A percentile compares a stretch with the other conserved stretches of the same genome.
Evolutionary conservation across 2,329 filamentous ascomycete genomes (phyloP).

Genomic region (Fusarium avenaceum): DNA sequence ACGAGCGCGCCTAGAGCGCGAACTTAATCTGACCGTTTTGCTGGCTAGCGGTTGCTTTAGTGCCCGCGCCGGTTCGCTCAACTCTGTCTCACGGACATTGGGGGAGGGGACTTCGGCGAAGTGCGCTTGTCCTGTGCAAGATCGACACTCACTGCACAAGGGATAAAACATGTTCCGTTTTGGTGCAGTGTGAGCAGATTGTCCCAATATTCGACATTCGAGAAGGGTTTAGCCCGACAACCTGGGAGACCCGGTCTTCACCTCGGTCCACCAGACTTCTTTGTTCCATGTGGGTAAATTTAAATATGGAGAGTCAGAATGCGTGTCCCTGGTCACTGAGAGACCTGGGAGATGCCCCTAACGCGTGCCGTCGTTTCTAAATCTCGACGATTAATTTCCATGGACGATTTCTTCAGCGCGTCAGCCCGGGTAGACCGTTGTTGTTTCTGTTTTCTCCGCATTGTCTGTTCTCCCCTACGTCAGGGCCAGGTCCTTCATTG

Average conservation of each 20-base stretch:
- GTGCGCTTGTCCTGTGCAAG: slow-evolving; percentile 26
- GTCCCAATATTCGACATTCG: background rate
- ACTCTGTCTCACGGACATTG: background rate
- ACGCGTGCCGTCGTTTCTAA: slow-evolving; percentile 7
- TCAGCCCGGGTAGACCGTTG: slow-evolving; percentile 6
- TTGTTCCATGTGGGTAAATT: slow-evolving; percentile 4
- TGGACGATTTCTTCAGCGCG: slow-evolving; percentile 2
- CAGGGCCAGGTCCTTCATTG: background rate
- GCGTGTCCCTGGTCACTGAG: background rate
- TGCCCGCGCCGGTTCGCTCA: background rate
- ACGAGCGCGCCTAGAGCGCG: background rate
- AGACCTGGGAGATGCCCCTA: slow-evolving; percentile 2
- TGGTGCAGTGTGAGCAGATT: background rate
- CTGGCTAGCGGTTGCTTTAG: background rate
- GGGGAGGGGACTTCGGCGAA: background rate
- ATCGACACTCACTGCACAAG: slow-evolving; percentile 11
- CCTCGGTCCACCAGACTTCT: background rate
- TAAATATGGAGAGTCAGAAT: background rate
- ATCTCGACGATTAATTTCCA: slow-evolving; percentile 11
- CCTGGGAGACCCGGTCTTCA: too few species aligned
- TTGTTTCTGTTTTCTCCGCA: slow-evolving; percentile 26
- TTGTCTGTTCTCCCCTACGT: slow-evolving; percentile 13
- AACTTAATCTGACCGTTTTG: background rate
- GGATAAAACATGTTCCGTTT: slow-evolving; percentile 16
- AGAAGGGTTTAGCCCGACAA: background rate